Percentiles rank a stretch among this genome's conserved stretches.
phyloP scores from a whole-genome alignment of 1,284 basidiomycete genomes.

The Ustanciosporium gigantosporum region DNA sequence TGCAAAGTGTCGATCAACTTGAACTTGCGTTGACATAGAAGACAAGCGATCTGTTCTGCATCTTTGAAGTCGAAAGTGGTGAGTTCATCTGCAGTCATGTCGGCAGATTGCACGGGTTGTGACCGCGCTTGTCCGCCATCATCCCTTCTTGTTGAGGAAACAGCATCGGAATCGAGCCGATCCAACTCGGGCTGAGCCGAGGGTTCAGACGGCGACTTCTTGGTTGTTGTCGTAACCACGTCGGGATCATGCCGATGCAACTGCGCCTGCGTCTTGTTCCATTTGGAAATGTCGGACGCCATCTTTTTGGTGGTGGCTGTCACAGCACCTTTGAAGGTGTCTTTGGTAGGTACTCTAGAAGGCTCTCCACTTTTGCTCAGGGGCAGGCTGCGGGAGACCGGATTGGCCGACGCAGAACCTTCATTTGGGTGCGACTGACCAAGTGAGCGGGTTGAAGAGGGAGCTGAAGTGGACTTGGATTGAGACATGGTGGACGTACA shows the following conservation, averaged over 20 bases:
- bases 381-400: too few relatives aligned
- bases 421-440: too few relatives aligned
- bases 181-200: not conserved
- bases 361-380: too few relatives aligned
- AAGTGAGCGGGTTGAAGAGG: too few relatives aligned
- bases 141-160: not conserved
- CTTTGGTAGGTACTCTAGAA: too few relatives aligned
- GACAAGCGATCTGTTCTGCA: constrained; percentile 21
- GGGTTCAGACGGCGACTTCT: not conserved
- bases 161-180: not conserved
- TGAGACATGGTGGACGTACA: too few relatives aligned
- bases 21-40: constrained; percentile 42
- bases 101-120: not conserved
- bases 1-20: constrained; percentile 26
- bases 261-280: constrained; percentile 37
- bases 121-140: not conserved
- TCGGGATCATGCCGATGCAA: constrained; percentile 4
- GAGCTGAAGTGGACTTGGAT: too few relatives aligned
- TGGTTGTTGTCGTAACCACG: not conserved
- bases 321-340: not conserved
- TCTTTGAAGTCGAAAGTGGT: constrained; percentile 24
- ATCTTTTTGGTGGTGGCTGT: constrained; percentile 20
- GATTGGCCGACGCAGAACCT: too few relatives aligned
- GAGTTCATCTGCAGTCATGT: constrained; percentile 9
- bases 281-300: constrained; percentile 23